Conservation (phyloP, 768 basidiomycete genomes). For the Lactarius vividus region DNA sequence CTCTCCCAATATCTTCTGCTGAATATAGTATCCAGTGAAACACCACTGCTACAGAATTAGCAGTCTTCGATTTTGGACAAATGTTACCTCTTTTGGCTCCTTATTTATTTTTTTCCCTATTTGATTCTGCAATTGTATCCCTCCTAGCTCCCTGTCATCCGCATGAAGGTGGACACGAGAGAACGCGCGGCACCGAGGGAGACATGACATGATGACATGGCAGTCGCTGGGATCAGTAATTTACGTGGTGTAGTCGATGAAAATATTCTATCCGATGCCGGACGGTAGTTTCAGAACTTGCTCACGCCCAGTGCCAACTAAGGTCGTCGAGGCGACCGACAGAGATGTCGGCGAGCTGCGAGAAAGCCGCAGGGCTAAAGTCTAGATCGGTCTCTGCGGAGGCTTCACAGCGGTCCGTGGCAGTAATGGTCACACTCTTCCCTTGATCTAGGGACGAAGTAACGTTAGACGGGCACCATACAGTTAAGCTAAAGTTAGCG, state of each 20-base stretch:
- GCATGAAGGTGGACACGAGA: slow-evolving; percentile 30
- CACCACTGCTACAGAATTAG: background rate
- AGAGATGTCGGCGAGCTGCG: slow-evolving; percentile 39
- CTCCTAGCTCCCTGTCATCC: slow-evolving; percentile 32
- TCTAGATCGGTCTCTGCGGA: slow-evolving; percentile 57
- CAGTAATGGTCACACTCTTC: slow-evolving; percentile 44
- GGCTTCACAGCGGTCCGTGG: slow-evolving; percentile 63
- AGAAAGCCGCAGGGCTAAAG: slow-evolving; percentile 60
- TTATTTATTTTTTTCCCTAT: background rate
- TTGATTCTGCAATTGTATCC: background rate
- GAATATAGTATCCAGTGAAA: background rate
- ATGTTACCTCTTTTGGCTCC: slow-evolving; percentile 30
- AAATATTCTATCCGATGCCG: background rate
- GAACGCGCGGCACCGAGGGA: slow-evolving; percentile 29
- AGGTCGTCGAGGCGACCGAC: slow-evolving; percentile 53
- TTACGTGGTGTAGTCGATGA: slow-evolving; percentile 12
- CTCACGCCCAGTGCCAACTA: slow-evolving; percentile 48
- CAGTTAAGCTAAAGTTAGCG: slow-evolving; percentile 8
- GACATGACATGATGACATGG: background rate
- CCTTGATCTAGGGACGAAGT: slow-evolving; percentile 44
- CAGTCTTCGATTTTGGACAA: background rate
- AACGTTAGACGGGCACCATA: slow-evolving; percentile 14
- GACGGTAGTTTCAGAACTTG: background rate
- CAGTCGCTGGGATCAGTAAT: slow-evolving; percentile 18
- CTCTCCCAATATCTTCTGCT: too few species aligned